Base-by-base conservation (phyloP, 176 grass and related monocot genomes). In the Luzula sylvatica region DNA sequence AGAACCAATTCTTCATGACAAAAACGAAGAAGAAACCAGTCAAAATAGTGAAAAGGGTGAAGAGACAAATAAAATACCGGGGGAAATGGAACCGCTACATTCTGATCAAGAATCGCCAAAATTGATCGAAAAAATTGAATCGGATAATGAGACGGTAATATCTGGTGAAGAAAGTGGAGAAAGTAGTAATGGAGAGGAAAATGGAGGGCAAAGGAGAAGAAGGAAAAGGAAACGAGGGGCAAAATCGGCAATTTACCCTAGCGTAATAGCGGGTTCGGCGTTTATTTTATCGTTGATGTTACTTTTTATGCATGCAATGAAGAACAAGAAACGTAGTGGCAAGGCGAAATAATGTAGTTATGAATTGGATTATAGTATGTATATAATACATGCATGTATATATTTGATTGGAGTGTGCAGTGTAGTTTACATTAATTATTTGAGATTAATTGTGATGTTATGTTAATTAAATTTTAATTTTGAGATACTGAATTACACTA, bases 91-190 rank as follows among this genome's bases (percentile, higher is more conserved):
- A 47, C 23, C 7, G 5, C 27, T 12, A 48, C 41, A 49, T 29
- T 30, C 42, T 48, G 32, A 23, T 42, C 32, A n/a, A 30, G 42
- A 49, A 12, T 48, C 43, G 14, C 11, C 59, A 64, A 49, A 47
- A 64, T 64, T 41, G 47, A 49, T 32, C 47, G 42, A 48, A 4
- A 47, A 27, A 48, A 64, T 19, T 32, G 30, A 35, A 35, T 35
- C 30, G 30, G 30, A 35, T 35, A 35, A 35, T 35, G 30, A 35
- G 30, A n/a, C n/a, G n/a, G n/a, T n/a, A n/a, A n/a, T n/a, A n/a
- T n/a, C n/a, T n/a, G n/a, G n/a, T n/a, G n/a, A n/a, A n/a, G 59
- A 64, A 26, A 64, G 43, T 64, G 59, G 47, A 64, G 38, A 11
- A 26, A 3, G 38, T 61, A 61, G 38, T 61, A 28, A 44, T 43